These are phyloP conservation scores for Sporothrix phasma DNA, from an alignment of 2,329 filamentous ascomycete genomes.

Conservation along the genomic window DNA sequence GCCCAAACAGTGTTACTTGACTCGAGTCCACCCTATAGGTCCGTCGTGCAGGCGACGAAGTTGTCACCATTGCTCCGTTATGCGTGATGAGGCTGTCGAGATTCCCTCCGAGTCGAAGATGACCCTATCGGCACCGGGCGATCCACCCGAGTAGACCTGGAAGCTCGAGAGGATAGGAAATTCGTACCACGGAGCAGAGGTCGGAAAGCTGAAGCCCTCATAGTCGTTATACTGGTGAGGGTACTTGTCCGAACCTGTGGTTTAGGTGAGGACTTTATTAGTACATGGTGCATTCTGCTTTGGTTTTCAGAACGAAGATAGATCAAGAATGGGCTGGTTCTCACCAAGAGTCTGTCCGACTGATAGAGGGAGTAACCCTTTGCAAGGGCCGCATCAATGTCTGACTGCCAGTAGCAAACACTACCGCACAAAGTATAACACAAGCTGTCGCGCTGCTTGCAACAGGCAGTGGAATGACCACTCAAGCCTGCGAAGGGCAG, in stretches of 20 bases:
- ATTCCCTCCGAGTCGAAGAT: slow-evolving; percentile 46
- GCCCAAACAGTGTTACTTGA: no score
- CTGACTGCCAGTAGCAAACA: slow-evolving; percentile 28
- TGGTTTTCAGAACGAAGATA: neutral
- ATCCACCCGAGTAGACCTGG: slow-evolving; percentile 36
- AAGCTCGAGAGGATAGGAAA: slow-evolving; percentile 32
- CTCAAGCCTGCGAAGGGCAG: slow-evolving; percentile 21
- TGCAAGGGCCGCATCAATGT: slow-evolving; percentile 27
- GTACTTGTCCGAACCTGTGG: slow-evolving; percentile 26
- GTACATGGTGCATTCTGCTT: no score
- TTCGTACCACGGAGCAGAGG: slow-evolving; percentile 32
- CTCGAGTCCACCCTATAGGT: no score
- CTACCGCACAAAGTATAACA: slow-evolving; percentile 30
- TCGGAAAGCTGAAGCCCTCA: slow-evolving; percentile 35
- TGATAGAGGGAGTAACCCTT: slow-evolving; percentile 27
- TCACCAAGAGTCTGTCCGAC: slow-evolving; percentile 23
- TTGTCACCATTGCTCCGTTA: slow-evolving; percentile 51
- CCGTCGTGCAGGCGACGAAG: slow-evolving; percentile 46
- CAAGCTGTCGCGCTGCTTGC: slow-evolving; percentile 22
- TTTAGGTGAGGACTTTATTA: no score
- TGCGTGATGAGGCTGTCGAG: slow-evolving; percentile 54
- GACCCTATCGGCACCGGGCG: slow-evolving; percentile 53
- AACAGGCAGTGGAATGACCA: slow-evolving; percentile 19
- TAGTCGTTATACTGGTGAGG: slow-evolving; percentile 36
- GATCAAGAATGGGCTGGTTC: neutral